These are phyloP conservation scores for Piromyces finnis DNA, from an alignment of 192 early-diverging fungal species.

Conservation along the genomic window DNA sequence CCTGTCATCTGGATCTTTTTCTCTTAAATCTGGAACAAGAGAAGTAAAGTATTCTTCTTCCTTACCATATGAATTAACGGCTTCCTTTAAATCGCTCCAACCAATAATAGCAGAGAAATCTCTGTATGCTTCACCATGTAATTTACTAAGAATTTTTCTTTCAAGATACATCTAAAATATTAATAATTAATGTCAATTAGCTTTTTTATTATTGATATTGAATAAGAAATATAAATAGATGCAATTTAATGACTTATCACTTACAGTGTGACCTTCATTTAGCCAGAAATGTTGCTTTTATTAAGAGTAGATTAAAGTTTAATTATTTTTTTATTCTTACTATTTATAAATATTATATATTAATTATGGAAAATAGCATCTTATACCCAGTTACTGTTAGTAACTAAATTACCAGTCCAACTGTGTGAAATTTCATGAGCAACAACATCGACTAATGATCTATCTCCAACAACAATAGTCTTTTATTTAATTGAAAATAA, in stretches of 20 bases:
- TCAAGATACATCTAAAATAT: neutral
- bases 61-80: constrained; percentile 43
- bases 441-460: constrained; percentile 81
- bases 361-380: no score
- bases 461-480: constrained; percentile 85
- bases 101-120: constrained; percentile 83
- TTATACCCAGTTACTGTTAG: constrained; percentile 57
- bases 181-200: no score
- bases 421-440: constrained; percentile 88
- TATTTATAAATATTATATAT: no score
- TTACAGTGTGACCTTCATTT: constrained; percentile 83
- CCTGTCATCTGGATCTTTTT: constrained; percentile 65
- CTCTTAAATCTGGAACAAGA: constrained; percentile 51
- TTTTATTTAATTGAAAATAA: no score
- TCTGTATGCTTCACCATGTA: constrained; percentile 54
- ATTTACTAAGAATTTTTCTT: constrained; percentile 9
- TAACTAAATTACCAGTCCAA: constrained; percentile 80
- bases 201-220: no score
- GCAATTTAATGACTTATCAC: no score
- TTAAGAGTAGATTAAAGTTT: neutral
- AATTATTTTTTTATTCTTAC: no score
- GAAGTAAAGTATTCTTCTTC: constrained; percentile 41
- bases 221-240: no score
- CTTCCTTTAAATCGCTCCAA: constrained; percentile 49
- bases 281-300: constrained; percentile 62